These are phyloP conservation scores for Cystofilobasidium macerans DNA, from an alignment of 768 basidiomycete species.

Conservation along the genomic window DNA sequence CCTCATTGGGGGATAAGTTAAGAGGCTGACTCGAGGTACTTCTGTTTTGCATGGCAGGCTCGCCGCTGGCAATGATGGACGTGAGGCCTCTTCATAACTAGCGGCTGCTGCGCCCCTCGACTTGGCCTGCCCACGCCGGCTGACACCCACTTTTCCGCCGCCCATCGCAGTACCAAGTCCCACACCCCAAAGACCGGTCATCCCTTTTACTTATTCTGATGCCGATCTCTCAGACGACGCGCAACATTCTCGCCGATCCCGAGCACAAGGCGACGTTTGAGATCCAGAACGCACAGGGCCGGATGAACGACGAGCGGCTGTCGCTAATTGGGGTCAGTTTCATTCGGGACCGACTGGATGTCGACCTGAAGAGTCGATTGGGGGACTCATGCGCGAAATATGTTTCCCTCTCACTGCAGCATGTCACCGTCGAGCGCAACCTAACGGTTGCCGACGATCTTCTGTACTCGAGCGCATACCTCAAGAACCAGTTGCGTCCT, in stretches of 20 bases:
- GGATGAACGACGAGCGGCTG: slow-evolving; percentile 9
- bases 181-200: slow-evolving; percentile 8
- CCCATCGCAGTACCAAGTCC: slow-evolving; percentile 12
- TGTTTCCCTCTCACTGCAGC: not conserved
- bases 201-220: slow-evolving; percentile 16
- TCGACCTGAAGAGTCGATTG: no score
- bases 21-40: not conserved
- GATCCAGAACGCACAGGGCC: slow-evolving; percentile 4
- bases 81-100: not conserved
- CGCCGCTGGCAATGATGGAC: slow-evolving; percentile 18
- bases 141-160: not conserved
- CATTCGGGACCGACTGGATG: no score
- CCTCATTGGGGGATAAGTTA: not conserved
- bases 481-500: slow-evolving; percentile 10
- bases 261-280: slow-evolving; percentile 2
- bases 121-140: not conserved
- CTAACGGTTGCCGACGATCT: slow-evolving; percentile 6
- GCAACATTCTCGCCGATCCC: slow-evolving; percentile 2
- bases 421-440: slow-evolving; percentile 11
- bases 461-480: slow-evolving; percentile 2
- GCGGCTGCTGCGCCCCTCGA: no score
- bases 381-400: not conserved
- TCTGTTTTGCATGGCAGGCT: not conserved
- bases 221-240: slow-evolving; percentile 18
- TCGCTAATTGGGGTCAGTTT: slow-evolving; percentile 20